Conservation (phyloP, 2,329 filamentous ascomycete genomes). For the Monosporascus sp. region DNA sequence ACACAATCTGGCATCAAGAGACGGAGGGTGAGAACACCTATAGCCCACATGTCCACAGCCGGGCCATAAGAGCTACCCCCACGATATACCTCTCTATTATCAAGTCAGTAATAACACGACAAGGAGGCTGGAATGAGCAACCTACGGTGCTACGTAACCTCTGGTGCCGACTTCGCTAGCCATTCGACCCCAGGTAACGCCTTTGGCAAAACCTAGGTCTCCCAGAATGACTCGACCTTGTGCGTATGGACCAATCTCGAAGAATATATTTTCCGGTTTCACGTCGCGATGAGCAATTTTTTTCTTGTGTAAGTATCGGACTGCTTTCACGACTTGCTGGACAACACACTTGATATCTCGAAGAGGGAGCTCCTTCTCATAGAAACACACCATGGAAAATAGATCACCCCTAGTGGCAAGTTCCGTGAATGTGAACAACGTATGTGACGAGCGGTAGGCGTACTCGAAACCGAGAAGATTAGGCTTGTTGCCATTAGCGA, state of each 20-base stretch:
- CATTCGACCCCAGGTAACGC: slow-evolving; percentile 37
- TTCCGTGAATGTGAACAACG: slow-evolving; percentile 53
- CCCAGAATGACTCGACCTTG: slow-evolving; percentile 44
- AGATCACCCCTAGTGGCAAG: slow-evolving; percentile 52
- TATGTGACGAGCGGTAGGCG: slow-evolving; percentile 43
- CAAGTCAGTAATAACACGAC: slow-evolving; percentile 2
- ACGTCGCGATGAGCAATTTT: slow-evolving; percentile 49
- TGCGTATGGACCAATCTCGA: slow-evolving; percentile 39
- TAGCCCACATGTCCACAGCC: slow-evolving; percentile 47
- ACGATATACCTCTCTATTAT: slow-evolving; percentile 34
- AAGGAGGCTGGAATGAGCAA: slow-evolving; percentile 2
- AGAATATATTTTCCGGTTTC: slow-evolving; percentile 46
- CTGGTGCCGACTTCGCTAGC: slow-evolving; percentile 40
- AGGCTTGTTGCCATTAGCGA: slow-evolving; percentile 33
- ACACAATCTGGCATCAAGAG: slow-evolving; percentile 13
- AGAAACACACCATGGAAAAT: slow-evolving; percentile 39
- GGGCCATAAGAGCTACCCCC: slow-evolving; percentile 24
- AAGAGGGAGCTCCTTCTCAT: slow-evolving; percentile 30
- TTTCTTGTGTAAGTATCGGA: slow-evolving; percentile 45
- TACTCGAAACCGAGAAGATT: slow-evolving; percentile 50
- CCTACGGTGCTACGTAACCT: slow-evolving; percentile 47
- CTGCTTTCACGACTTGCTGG: slow-evolving; percentile 41
- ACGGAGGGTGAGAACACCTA: slow-evolving; percentile 42
- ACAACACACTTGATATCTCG: slow-evolving; percentile 43
- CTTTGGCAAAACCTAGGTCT: slow-evolving; percentile 47